These are phyloP conservation scores for Didymella arachidicola DNA, from an alignment of 2,329 filamentous ascomycete species.

Conservation along the genomic window DNA sequence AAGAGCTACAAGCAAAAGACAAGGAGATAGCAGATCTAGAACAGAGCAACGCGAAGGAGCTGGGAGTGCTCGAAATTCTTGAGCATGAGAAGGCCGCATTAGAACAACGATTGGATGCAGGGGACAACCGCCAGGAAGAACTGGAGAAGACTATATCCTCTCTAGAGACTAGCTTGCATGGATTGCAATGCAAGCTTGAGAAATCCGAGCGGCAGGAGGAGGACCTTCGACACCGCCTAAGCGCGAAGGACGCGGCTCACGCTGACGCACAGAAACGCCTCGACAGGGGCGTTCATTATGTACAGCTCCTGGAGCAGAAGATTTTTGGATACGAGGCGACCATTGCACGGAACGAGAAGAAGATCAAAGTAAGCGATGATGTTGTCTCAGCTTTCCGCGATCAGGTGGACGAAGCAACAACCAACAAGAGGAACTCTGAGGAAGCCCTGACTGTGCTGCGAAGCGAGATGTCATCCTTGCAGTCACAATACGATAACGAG, in stretches of 20 bases:
- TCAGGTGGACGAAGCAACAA: slow-evolving; percentile 34
- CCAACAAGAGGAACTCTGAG: slow-evolving; percentile 32
- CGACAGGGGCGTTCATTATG: slow-evolving; percentile 32
- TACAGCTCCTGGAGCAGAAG: slow-evolving; percentile 35
- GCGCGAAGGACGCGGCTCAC: slow-evolving; percentile 31
- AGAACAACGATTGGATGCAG: slow-evolving; percentile 29
- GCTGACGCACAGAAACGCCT: slow-evolving; percentile 29
- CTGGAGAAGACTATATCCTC: slow-evolving; percentile 32
- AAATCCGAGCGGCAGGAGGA: slow-evolving; percentile 33
- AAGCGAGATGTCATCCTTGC: slow-evolving; percentile 28
- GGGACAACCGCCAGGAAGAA: slow-evolving; percentile 29
- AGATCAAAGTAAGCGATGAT: slow-evolving; percentile 32
- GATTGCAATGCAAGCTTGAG: slow-evolving; percentile 31
- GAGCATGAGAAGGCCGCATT: slow-evolving; percentile 36
- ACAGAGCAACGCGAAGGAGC: slow-evolving; percentile 21
- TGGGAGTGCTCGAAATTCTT: slow-evolving; percentile 32
- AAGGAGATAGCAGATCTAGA: slow-evolving; percentile 41
- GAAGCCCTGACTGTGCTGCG: slow-evolving; percentile 31
- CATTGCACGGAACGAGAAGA: slow-evolving; percentile 34
- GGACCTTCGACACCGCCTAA: slow-evolving; percentile 33
- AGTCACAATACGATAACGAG: slow-evolving; percentile 25
- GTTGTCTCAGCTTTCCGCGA: slow-evolving; percentile 37
- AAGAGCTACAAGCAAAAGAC: slow-evolving; percentile 36
- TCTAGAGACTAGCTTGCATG: slow-evolving; percentile 33
- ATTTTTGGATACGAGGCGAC: slow-evolving; percentile 33